These are phyloP conservation scores for Capsella rubella DNA, from an alignment of 441 rosid species.

Conservation along the genomic window DNA sequence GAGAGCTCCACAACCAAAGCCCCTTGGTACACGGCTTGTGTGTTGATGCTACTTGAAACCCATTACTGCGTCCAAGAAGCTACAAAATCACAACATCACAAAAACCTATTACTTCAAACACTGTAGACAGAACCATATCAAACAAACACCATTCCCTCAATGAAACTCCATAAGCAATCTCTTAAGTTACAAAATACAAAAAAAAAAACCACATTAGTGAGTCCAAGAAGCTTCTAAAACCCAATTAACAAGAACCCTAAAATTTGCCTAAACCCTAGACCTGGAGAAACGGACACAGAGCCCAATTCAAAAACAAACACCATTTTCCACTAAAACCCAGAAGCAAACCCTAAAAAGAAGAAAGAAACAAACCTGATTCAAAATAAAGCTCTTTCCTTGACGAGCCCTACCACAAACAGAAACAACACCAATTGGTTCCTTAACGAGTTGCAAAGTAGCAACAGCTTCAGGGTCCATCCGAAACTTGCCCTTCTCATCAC, in stretches of 20 bases:
- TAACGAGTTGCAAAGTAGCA: conserved; percentile 86
- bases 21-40: conserved; percentile 98
- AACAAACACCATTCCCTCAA: conserved; percentile 36
- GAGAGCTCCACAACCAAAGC: conserved; percentile 99
- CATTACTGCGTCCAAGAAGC: conserved; percentile 99
- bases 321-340: neutral
- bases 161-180: neutral
- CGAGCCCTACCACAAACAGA: conserved; percentile 98
- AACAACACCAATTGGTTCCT: conserved; percentile 93
- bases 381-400: conserved; percentile 92
- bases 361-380: conserved; percentile 72
- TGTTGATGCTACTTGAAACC: conserved; percentile 97
- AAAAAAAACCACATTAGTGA: neutral
- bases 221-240: neutral
- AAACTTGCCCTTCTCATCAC: conserved; percentile 94
- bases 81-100: conserved; percentile 45
- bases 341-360: neutral
- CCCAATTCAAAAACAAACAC: conserved; percentile 44
- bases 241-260: neutral
- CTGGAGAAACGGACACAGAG: conserved; percentile 13
- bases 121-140: conserved; percentile 31
- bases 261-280: conserved; percentile 42
- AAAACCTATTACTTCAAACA: conserved; percentile 31
- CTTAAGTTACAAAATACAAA: neutral
- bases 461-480: conserved; percentile 99